Evolutionary conservation across 2,329 filamentous ascomycete species (phyloP), one percentile per base, ranked within the genome.

Genomic region (Aspergillus vadensis): DNA sequence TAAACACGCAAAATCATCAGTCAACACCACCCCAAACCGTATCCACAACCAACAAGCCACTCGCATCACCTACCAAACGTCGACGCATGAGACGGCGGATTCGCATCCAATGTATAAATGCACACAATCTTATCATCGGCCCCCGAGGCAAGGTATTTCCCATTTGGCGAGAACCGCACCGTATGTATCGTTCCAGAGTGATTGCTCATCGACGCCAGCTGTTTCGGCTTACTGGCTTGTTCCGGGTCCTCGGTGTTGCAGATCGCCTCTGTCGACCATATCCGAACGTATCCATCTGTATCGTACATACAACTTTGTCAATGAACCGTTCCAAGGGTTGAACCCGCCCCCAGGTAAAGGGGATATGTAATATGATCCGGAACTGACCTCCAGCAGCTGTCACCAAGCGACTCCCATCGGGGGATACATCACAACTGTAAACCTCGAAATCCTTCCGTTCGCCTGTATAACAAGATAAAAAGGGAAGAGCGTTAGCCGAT

Each of bases 81-180:
- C 9, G 90, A 86, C 55, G 89, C 85, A 70, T 91, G 86, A 27
- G 90, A 83, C 3, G 93, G 91, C 23, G 91, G 87, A 72, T 88
- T 91, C 59, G 90, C 86, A 77, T 98, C 92, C 57, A 97, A 85
- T 64, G 91, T 89, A 78, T 99, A 99, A 67, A 99, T 92, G 78
- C 95, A 97, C 66, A 99, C 96, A 73, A 99, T 94, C 82, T 97
- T 97, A 81, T 99, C 95, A 78, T 99, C 95, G 70, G 96, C 96
- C 60, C 95, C 95, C 10, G 94, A 98, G 36, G 96, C 96, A 55
- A 99, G 86, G 75, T 97, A 99, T 74, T 92, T 92, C 59, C 92
- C 91, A 73, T 96, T 97, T 27, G 92, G 90, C 9, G 95, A 98
- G 81, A 98, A 99, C 67, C 96, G 91, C 65, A 99, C 95, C 0